Percentiles rank a stretch among this genome's conserved stretches.
Conservation (phyloP, 495 filamentous ascomycete genomes). For the Talaromyces borbonicus region DNA sequence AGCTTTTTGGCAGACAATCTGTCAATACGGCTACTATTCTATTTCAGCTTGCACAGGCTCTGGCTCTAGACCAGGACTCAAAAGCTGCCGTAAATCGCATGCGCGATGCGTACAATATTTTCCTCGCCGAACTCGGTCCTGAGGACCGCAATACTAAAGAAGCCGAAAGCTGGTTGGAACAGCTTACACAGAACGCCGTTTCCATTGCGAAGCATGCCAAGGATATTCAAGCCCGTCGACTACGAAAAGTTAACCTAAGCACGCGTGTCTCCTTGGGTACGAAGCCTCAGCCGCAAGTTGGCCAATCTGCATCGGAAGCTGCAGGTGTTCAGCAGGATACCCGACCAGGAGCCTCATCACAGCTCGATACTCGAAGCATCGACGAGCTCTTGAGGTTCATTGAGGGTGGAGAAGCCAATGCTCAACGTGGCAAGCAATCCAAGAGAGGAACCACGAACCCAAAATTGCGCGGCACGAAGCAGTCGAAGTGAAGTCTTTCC, state of each 20-base stretch:
- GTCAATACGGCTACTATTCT: constrained; percentile 91
- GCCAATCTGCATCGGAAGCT: constrained; percentile 40
- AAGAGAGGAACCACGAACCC: constrained; percentile 66
- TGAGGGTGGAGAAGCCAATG: constrained; percentile 56
- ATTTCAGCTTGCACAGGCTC: constrained; percentile 92
- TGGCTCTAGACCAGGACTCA: constrained; percentile 85
- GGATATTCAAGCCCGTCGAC: constrained; percentile 62
- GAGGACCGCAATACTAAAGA: constrained; percentile 95
- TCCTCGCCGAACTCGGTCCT: constrained; percentile 70
- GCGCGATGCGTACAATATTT: constrained; percentile 93
- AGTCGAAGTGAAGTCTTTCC: constrained; percentile 14
- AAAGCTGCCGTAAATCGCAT: constrained; percentile 84
- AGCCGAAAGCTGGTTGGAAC: constrained; percentile 88
- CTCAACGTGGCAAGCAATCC: constrained; percentile 45
- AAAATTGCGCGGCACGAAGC: constrained; percentile 49
- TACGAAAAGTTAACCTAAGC: constrained; percentile 49
- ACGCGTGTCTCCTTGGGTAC: constrained; percentile 45
- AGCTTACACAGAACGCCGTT: constrained; percentile 90
- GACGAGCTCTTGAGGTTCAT: constrained; percentile 85
- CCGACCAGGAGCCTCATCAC: constrained; percentile 19
- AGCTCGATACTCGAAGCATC: constrained; percentile 63
- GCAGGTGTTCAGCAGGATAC: constrained; percentile 27
- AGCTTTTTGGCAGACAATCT: constrained; percentile 74
- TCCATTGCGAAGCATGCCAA: constrained; percentile 86
- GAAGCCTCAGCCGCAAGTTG: constrained; percentile 43